Evolutionary conservation across 805 yeast genomes (phyloP), one percentile per base, ranked within the genome.

Genomic region (Monosporozyma aerobia): DNA sequence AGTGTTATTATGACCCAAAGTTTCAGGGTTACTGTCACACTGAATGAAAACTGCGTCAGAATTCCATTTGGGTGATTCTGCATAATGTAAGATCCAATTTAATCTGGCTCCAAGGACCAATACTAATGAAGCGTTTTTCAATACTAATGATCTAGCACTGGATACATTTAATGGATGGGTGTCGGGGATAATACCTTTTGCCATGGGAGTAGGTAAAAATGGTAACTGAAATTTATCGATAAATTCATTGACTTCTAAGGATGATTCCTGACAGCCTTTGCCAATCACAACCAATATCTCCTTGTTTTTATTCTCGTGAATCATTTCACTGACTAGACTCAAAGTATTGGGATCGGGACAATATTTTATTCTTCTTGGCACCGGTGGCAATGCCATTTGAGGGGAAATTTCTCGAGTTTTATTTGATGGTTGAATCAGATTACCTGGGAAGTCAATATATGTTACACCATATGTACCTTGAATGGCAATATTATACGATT

Each of bases 141-240:
- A 69, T 0, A 80, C 87, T n/a, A 71, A 68, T 0, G 87, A 80
- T 53, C 90, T 70, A 3, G 86, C 87, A 2, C 87, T 80, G 0
- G 85, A 77, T 13, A 80, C 73, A 57, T 83, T 83, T 33, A 73
- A 61, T 0, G 59, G 60, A 41, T 68, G 64, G 3, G 65, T 57
- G 60, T 84, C 90, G 2, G 78, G 70, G 1, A 84, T 67, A 0
- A 83, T 79, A 9, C 90, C 90, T 64, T 84, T 84, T 0, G 86
- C 90, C 90, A 84, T 84, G 3, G 90, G 89, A 0, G 90, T 83
- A 9, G 90, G 87, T 48, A 84, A 60, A 57, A 84, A 84, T 0
- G 85, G 79, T 1, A 83, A 49, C 9, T 69, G 59, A 50, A 79
- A 77, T 1, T 51, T 39, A 5, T 62, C 50, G 19, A 83, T 73